phyloP scores from a whole-genome alignment of 176 grass and related monocot species.

The Eleusine coracana region DNA sequence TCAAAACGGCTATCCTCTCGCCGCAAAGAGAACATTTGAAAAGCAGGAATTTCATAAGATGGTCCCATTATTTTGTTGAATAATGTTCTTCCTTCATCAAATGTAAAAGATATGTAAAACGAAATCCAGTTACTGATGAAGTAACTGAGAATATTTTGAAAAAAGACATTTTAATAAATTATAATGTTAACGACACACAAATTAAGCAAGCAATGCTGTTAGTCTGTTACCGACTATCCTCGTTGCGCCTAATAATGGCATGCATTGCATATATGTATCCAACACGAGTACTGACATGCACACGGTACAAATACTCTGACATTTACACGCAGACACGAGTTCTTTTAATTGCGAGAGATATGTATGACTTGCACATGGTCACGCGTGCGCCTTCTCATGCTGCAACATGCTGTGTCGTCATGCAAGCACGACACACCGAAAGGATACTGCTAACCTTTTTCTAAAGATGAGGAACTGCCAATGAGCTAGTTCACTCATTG shows the following conservation, averaged over 20 bases:
- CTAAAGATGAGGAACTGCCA: background rate
- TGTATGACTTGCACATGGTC: background rate
- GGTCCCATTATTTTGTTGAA: no score
- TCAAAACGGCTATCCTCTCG: no score
- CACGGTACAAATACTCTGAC: background rate
- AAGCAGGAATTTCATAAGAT: no score
- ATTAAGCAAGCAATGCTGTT: background rate
- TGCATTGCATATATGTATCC: no score
- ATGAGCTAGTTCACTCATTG: background rate
- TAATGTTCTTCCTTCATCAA: no score
- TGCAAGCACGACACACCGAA: background rate
- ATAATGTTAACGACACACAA: background rate
- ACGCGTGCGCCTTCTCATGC: background rate
- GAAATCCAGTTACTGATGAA: no score
- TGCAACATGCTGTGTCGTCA: constrained; percentile 11
- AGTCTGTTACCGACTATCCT: no score
- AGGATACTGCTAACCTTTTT: background rate
- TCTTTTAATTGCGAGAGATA: background rate
- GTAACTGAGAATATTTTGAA: background rate
- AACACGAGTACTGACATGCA: no score
- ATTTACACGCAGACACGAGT: background rate
- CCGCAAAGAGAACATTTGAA: no score
- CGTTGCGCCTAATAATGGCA: no score
- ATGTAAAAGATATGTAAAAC: no score
- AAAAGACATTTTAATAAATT: background rate